Evolutionary conservation across 306 rosid species (phyloP), one percentile per base, ranked within the genome.

Genomic region (Fagus crenata): DNA sequence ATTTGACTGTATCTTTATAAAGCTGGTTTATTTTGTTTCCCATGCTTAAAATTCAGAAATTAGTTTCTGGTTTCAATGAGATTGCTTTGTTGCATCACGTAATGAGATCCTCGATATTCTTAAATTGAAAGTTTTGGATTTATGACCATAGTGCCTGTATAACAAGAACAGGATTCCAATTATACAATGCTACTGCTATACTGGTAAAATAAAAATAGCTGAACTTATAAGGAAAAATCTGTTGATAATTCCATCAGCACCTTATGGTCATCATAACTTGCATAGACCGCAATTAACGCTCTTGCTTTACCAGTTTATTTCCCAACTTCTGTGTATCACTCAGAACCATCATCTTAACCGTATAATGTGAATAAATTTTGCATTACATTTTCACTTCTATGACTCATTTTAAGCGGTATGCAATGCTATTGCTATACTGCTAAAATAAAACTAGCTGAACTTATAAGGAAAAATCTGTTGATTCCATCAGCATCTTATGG

Each of bases 41-140:
- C 3, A 0, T 35, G 69, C 43, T 12, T 46, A 7, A 46, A 46
- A 46, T 12, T 46, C 7, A 61, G 32, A 61, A 61, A 9, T 7
- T 58, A 58, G 67, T 33, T 33, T 9, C 39, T 61, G 67, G 67
- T 61, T 61, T 61, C n/a, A 61, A 60, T 60, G 67, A 60, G 40
- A 60, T 60, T 60, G 67, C 67, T 37, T 28, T 28, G 7, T 31
- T 59, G 39, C 67, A 3, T 32, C 7, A 59, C 37, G 15, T 59
- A 15, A 59, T 6, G 63, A 43, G 49, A 43, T 43, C 49, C 28
- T 22, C 28, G 28, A 22, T 22, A 22, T 22, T 22, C 28, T 22
- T 22, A 22, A 22, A 22, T 22, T 22, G 28, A 22, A 22, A 22
- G 28, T 22, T 22, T 22, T 22, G 28, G 0, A 22, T 22, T 22